phyloP scores from a whole-genome alignment of 2,329 filamentous ascomycete genomes.

The Furcasterigmium furcatum region DNA sequence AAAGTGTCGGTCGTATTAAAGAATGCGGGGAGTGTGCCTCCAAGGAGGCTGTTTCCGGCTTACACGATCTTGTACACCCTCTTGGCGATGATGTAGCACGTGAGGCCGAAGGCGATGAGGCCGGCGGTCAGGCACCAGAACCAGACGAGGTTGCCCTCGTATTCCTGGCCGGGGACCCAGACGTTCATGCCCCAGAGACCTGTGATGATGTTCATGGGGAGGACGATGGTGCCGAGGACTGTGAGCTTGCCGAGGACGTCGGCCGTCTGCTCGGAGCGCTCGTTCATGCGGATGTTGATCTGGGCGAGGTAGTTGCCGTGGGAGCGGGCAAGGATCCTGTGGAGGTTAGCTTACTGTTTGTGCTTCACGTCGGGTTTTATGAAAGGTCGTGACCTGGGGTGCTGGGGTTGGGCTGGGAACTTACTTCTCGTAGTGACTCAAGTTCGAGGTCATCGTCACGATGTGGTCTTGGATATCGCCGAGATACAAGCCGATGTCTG shows the following conservation, averaged over 20 bases:
- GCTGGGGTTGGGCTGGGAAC: no score
- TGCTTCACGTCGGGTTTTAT: no score
- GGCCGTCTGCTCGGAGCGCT: conserved; percentile 91
- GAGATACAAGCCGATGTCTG: conserved; percentile 94
- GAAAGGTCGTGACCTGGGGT: no score
- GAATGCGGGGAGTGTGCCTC: no score
- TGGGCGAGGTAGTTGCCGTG: conserved; percentile 98
- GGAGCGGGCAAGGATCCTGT: conserved; percentile 80
- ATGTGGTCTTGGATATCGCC: conserved; percentile 99
- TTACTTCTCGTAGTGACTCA: conserved; percentile 94
- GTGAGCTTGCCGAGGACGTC: conserved; percentile 94
- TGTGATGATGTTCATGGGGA: conserved; percentile 99
- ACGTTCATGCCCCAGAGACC: conserved; percentile 99
- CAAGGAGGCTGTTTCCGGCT: no score
- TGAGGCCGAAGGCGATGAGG: conserved; percentile 73
- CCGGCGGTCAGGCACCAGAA: conserved; percentile 74
- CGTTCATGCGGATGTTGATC: conserved; percentile 99
- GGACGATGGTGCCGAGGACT: conserved; percentile 91
- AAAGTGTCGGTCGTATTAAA: no score
- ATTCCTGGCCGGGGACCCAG: conserved; percentile 87
- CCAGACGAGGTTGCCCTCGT: conserved; percentile 72
- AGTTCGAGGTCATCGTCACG: conserved; percentile 95
- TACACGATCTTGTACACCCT: conserved; percentile 77
- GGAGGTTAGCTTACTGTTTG: conserved; percentile 3
- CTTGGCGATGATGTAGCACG: conserved; percentile 80